Percentiles rank a stretch among this genome's conserved stretches.
phyloP scores from a whole-genome alignment of 2,329 filamentous ascomycete genomes.

The Mariannaea elegans region DNA sequence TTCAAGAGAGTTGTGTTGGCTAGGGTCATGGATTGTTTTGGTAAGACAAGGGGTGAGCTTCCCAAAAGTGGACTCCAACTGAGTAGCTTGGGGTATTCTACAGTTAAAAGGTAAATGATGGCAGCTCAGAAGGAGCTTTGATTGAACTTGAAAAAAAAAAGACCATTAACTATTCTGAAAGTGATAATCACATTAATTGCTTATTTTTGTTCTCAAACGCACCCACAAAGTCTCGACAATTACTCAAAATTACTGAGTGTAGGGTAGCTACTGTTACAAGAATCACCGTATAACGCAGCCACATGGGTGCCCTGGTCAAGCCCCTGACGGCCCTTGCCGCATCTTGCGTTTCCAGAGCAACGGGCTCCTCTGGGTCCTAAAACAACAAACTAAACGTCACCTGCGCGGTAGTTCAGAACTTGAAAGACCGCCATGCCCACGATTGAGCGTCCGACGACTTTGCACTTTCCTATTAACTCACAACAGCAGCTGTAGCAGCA shows the following conservation, averaged over 20 bases:
- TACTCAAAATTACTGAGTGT: too few relatives aligned
- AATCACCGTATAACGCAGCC: not conserved
- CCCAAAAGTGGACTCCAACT: too few relatives aligned
- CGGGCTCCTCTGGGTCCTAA: slow-evolving; percentile 19
- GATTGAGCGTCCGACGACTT: not conserved
- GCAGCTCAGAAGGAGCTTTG: too few relatives aligned
- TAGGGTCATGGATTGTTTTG: not conserved
- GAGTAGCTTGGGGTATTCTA: too few relatives aligned
- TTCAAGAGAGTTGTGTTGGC: not conserved
- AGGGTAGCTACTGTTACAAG: too few relatives aligned
- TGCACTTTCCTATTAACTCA: slow-evolving; percentile 21
- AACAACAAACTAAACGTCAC: slow-evolving; percentile 40
- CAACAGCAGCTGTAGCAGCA: slow-evolving; percentile 16
- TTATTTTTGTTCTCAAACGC: too few relatives aligned
- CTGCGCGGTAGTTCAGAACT: slow-evolving; percentile 24
- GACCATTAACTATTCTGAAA: too few relatives aligned
- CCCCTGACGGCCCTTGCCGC: slow-evolving; percentile 24
- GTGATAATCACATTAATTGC: too few relatives aligned
- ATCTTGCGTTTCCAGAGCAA: slow-evolving; percentile 36
- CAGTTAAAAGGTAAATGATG: too few relatives aligned
- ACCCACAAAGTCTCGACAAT: too few relatives aligned
- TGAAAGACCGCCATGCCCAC: slow-evolving; percentile 11
- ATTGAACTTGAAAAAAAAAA: too few relatives aligned
- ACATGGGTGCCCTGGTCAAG: slow-evolving; percentile 18
- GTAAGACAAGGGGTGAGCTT: not conserved